Evolutionary conservation across 768 basidiomycete species (phyloP).

Genomic region (Russula foetens): DNA sequence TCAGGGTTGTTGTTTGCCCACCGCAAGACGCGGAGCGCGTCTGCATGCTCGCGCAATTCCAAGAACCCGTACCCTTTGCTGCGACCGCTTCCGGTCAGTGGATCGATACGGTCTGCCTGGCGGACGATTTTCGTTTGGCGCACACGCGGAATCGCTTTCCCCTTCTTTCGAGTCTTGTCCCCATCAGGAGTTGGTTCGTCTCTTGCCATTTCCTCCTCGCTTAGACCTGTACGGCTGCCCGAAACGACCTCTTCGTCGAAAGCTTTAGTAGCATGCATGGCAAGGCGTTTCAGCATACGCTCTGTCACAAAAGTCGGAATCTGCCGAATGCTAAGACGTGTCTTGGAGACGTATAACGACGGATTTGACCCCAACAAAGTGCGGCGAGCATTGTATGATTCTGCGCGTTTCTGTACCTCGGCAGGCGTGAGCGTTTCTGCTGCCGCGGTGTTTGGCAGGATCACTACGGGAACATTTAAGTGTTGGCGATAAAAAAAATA

Average conservation of each 20-base stretch:
- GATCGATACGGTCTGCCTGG: constrained; percentile 81
- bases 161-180: constrained; percentile 26
- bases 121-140: constrained; percentile 87
- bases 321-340: constrained; percentile 89
- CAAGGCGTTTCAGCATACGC: constrained; percentile 80
- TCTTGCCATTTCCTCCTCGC: constrained; percentile 57
- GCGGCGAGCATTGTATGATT: constrained; percentile 79
- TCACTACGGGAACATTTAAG: constrained; percentile 44
- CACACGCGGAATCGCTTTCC: constrained; percentile 26
- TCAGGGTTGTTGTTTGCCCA: constrained; percentile 90
- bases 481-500: neutral
- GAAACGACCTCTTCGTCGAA: constrained; percentile 75
- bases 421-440: constrained; percentile 59
- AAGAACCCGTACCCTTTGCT: constrained; percentile 95
- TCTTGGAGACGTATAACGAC: constrained; percentile 88
- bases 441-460: constrained; percentile 80
- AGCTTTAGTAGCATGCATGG: constrained; percentile 65
- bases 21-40: constrained; percentile 83
- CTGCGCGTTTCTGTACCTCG: constrained; percentile 80
- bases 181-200: constrained; percentile 18
- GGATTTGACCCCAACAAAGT: constrained; percentile 85
- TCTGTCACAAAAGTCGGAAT: constrained; percentile 88
- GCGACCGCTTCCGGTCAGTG: constrained; percentile 76
- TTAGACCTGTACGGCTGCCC: constrained; percentile 51
- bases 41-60: constrained; percentile 80